Evolutionary conservation across 2,329 filamentous ascomycete species (phyloP).

Genomic region (Teratosphaeria zuluensis): DNA sequence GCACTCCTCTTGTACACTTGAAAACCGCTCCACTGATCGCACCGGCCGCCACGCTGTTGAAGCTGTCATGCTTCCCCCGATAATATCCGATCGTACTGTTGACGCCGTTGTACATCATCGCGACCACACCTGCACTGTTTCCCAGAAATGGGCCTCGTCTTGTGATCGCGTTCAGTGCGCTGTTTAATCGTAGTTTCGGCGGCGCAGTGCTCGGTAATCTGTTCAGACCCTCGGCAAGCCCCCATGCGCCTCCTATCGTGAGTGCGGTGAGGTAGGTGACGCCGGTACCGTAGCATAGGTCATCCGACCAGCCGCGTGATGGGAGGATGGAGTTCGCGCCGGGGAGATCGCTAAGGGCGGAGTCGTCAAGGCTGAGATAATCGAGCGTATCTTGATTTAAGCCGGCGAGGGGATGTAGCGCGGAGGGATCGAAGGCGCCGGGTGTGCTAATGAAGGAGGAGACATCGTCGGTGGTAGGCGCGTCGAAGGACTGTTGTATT

Average conservation of each 20-base stretch:
- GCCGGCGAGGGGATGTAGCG: slow-evolving; percentile 86
- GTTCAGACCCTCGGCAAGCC: slow-evolving; percentile 77
- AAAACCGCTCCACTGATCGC: slow-evolving; percentile 86
- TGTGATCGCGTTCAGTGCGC: slow-evolving; percentile 88
- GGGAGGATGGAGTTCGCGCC: slow-evolving; percentile 81
- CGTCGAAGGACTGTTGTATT: not conserved
- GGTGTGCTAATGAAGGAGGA: slow-evolving; percentile 74
- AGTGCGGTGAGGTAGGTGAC: slow-evolving; percentile 87
- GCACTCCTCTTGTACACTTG: slow-evolving; percentile 83
- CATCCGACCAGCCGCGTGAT: slow-evolving; percentile 93
- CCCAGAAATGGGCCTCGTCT: slow-evolving; percentile 87
- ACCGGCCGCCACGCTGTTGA: slow-evolving; percentile 80
- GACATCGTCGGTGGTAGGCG: slow-evolving; percentile 46
- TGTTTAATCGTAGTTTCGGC: slow-evolving; percentile 87
- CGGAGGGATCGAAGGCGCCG: slow-evolving; percentile 72
- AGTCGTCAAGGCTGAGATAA: slow-evolving; percentile 90
- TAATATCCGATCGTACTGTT: slow-evolving; percentile 74
- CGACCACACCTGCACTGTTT: slow-evolving; percentile 90
- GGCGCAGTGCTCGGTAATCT: slow-evolving; percentile 61
- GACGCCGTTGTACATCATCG: slow-evolving; percentile 90
- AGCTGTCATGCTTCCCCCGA: slow-evolving; percentile 77
- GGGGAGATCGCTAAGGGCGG: slow-evolving; percentile 73
- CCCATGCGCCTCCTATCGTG: slow-evolving; percentile 80
- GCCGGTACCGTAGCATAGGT: slow-evolving; percentile 94
- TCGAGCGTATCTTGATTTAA: slow-evolving; percentile 88